phyloP scores from a whole-genome alignment of 768 basidiomycete species.

The Dendrothele bispora region DNA sequence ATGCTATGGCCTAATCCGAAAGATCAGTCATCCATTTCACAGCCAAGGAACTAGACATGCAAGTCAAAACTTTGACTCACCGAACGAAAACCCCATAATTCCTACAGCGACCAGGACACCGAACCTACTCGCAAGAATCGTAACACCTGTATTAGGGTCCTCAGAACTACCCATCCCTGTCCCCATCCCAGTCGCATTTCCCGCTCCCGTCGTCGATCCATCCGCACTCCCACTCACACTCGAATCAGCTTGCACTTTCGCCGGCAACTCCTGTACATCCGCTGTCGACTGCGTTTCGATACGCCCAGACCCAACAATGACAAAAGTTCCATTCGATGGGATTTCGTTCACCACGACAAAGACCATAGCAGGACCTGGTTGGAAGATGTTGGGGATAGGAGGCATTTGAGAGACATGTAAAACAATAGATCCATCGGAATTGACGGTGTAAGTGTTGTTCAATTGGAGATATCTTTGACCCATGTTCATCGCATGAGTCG shows the following conservation, averaged over 20 bases:
- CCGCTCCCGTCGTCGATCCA: conserved; percentile 20
- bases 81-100: too few relatives aligned
- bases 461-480: conserved; percentile 81
- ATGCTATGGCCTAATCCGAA: too few relatives aligned
- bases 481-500: conserved; percentile 88
- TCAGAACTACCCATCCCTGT: too few relatives aligned
- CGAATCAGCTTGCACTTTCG: conserved; percentile 42
- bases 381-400: conserved; percentile 82
- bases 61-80: too few relatives aligned
- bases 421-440: conserved; percentile 71
- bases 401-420: conserved; percentile 83
- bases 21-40: too few relatives aligned
- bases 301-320: conserved; percentile 78
- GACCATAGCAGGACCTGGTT: conserved; percentile 84
- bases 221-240: conserved; percentile 40
- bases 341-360: conserved; percentile 85
- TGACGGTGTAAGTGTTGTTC: conserved; percentile 82
- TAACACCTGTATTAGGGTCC: too few relatives aligned
- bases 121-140: too few relatives aligned
- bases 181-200: too few relatives aligned
- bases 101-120: too few relatives aligned
- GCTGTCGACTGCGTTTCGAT: conserved; percentile 69
- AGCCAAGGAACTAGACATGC: too few relatives aligned
- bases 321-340: conserved; percentile 74
- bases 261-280: conserved; percentile 45